Evolutionary conservation across 176 grass and related monocot genomes (phyloP).

Genomic region (Juncus inflexus): DNA sequence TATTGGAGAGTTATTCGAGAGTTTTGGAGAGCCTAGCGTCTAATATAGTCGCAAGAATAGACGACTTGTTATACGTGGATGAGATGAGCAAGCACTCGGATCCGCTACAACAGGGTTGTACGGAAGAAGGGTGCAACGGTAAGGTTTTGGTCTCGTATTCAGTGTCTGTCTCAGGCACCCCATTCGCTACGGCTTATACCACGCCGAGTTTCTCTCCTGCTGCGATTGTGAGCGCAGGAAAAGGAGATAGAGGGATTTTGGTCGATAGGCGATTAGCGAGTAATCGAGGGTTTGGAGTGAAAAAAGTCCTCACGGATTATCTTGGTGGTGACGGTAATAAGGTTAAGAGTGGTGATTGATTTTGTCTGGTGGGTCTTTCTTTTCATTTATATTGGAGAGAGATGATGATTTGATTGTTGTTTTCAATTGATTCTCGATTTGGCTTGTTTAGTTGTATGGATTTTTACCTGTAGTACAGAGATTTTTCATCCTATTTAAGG

Average conservation of each 20-base stretch:
- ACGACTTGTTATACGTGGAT: constrained; percentile 76
- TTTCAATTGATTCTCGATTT: not conserved
- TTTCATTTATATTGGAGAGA: not conserved
- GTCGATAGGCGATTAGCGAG: constrained; percentile 35
- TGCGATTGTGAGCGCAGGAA: constrained; percentile 40
- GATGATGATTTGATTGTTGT: not conserved
- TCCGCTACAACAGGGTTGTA: constrained; percentile 29
- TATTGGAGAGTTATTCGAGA: constrained; percentile 92
- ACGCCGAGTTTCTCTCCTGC: constrained; percentile 73
- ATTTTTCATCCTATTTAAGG: too few species aligned
- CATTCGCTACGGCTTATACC: constrained; percentile 54
- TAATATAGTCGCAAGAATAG: constrained; percentile 73
- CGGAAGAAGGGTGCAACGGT: constrained; percentile 39
- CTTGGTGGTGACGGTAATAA: constrained; percentile 33
- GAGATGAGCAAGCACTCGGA: constrained; percentile 63
- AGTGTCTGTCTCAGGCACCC: constrained; percentile 80
- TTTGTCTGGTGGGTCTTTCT: not conserved
- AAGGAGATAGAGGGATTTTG: constrained; percentile 43
- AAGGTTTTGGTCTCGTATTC: constrained; percentile 43
- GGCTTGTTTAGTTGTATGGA: too few species aligned
- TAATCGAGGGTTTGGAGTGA: constrained; percentile 42
- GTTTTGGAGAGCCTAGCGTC: constrained; percentile 89
- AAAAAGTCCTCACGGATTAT: constrained; percentile 56
- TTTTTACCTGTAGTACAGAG: too few species aligned
- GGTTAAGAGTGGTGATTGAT: constrained; percentile 31